phyloP scores from a whole-genome alignment of 306 rosid species.

The Pterocarpus macrocarpus region DNA sequence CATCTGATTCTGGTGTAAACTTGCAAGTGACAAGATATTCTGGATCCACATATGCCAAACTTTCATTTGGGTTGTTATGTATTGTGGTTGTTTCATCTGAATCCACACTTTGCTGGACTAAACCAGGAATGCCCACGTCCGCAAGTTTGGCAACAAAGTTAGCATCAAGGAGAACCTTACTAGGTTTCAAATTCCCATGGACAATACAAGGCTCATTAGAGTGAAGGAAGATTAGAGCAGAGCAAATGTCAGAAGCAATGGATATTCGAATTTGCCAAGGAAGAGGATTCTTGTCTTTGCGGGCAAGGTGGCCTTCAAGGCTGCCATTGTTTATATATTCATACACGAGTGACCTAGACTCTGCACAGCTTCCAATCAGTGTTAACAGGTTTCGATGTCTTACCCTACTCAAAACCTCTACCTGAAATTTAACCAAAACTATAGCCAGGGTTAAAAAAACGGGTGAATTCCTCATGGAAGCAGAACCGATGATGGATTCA shows the following conservation, averaged over 20 bases:
- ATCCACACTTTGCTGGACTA: slow-evolving; percentile 62
- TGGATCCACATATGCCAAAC: slow-evolving; percentile 73
- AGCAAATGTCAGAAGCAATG: slow-evolving; percentile 81
- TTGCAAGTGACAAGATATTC: slow-evolving; percentile 72
- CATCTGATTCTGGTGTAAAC: slow-evolving; percentile 76
- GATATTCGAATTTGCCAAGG: slow-evolving; percentile 85
- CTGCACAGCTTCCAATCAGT: slow-evolving; percentile 82
- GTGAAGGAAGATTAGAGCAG: slow-evolving; percentile 87
- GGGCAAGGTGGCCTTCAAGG: slow-evolving; percentile 77
- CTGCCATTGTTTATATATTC: slow-evolving; percentile 82
- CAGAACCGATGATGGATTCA: slow-evolving; percentile 35
- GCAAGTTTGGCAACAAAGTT: slow-evolving; percentile 78
- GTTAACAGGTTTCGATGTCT: slow-evolving; percentile 86
- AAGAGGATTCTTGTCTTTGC: slow-evolving; percentile 67
- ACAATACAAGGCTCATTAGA: slow-evolving; percentile 69
- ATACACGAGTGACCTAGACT: slow-evolving; percentile 81
- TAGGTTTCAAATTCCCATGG: slow-evolving; percentile 91
- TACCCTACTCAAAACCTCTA: slow-evolving; percentile 81
- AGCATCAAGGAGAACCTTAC: slow-evolving; percentile 87
- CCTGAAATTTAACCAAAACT: slow-evolving; percentile 67
- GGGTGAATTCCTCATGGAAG: slow-evolving; percentile 9
- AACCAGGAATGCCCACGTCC: slow-evolving; percentile 68
- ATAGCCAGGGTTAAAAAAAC: slow-evolving; percentile 24
- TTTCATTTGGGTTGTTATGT: slow-evolving; percentile 44
- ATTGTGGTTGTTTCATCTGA: slow-evolving; percentile 47